Percentiles rank a stretch among this genome's conserved stretches.
phyloP scores from a whole-genome alignment of 2,329 filamentous ascomycete species.

The Alternaria viburni region DNA sequence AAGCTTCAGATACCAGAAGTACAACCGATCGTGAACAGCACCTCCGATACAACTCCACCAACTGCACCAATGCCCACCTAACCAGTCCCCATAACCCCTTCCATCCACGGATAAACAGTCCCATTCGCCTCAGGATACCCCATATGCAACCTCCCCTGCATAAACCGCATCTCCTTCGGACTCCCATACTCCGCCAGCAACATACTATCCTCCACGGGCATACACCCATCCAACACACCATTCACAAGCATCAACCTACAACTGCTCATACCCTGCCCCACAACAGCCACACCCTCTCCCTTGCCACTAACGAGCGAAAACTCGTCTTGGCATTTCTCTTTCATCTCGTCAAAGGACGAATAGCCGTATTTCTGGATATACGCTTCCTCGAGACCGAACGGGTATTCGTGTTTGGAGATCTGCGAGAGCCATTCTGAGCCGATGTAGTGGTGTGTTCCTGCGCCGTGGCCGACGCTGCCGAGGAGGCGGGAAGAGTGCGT shows the following conservation, averaged over 20 bases:
- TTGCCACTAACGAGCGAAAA: slow-evolving; percentile 61
- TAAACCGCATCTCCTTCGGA: slow-evolving; percentile 59
- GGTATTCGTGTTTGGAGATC: slow-evolving; percentile 63
- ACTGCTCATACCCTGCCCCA: slow-evolving; percentile 49
- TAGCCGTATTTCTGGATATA: slow-evolving; percentile 56
- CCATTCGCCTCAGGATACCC: slow-evolving; percentile 48
- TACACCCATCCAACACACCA: slow-evolving; percentile 64
- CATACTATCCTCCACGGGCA: slow-evolving; percentile 65
- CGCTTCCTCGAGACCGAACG: slow-evolving; percentile 61
- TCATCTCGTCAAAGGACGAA: slow-evolving; percentile 49
- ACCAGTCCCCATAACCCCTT: slow-evolving; percentile 29
- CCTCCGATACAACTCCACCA: too few relatives aligned
- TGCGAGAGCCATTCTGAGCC: slow-evolving; percentile 60
- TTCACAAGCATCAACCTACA: slow-evolving; percentile 62
- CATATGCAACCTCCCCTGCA: slow-evolving; percentile 55
- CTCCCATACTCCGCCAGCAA: slow-evolving; percentile 59
- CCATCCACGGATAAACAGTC: slow-evolving; percentile 41
- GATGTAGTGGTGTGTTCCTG: slow-evolving; percentile 65
- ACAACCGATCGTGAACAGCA: too few relatives aligned
- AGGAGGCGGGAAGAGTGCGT: slow-evolving; percentile 58
- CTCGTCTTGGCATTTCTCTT: slow-evolving; percentile 55
- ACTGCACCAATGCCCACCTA: too few relatives aligned
- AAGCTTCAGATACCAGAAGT: too few relatives aligned
- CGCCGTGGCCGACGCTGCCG: slow-evolving; percentile 60
- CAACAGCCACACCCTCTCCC: slow-evolving; percentile 54